Evolutionary conservation across 768 basidiomycete genomes (phyloP).

Genomic region (Suillus paluster): DNA sequence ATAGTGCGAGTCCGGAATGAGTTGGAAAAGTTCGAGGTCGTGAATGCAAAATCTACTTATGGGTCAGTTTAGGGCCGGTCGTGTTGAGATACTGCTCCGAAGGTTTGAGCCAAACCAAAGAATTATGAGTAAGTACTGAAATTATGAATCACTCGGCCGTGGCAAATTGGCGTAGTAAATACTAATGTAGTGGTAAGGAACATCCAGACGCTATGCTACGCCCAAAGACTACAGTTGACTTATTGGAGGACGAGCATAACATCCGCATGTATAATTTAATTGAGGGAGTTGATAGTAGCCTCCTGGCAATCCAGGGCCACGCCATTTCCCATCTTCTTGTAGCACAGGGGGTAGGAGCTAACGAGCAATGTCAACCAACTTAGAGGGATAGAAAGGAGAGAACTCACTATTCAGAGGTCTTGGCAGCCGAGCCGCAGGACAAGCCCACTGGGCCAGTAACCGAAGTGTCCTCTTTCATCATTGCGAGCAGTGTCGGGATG

Average conservation of each 20-base stretch:
- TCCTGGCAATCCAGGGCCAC: neutral
- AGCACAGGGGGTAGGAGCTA: neutral
- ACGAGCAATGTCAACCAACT: neutral
- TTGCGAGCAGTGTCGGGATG: neutral
- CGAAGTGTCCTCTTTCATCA: neutral
- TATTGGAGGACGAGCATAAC: too few species aligned
- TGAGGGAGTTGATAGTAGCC: neutral
- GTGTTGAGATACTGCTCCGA: neutral
- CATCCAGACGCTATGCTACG: neutral
- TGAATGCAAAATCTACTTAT: neutral
- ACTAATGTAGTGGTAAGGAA: neutral
- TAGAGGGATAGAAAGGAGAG: neutral
- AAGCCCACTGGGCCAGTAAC: neutral
- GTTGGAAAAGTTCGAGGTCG: conserved; percentile 14
- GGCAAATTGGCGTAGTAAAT: neutral
- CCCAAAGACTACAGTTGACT: too few species aligned
- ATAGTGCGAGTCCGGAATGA: conserved; percentile 43
- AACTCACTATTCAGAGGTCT: neutral
- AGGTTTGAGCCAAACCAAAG: too few species aligned
- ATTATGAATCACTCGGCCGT: too few species aligned
- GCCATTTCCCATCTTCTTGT: neutral
- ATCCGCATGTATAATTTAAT: neutral
- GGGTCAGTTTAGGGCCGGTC: neutral
- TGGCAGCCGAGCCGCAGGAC: neutral
- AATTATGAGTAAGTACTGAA: too few species aligned